Conservation (phyloP, 2,329 filamentous ascomycete genomes). For the Aureobasidium melanogenum region DNA sequence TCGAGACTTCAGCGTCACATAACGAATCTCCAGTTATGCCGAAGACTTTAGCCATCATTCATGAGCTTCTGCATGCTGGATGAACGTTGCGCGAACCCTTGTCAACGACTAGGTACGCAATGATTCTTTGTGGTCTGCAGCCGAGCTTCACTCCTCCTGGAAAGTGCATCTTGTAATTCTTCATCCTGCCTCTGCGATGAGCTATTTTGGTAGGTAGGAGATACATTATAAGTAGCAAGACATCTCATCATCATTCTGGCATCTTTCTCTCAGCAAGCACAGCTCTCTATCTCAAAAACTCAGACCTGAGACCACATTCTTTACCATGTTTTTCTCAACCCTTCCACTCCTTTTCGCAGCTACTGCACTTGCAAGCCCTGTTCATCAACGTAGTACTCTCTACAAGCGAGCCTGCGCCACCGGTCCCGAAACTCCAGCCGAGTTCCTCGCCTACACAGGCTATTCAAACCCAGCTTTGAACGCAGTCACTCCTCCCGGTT, state of each 20-base stretch:
- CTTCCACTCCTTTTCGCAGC: not conserved
- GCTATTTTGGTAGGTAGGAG: not conserved
- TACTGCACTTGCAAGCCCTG: not conserved
- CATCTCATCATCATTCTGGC: not conserved
- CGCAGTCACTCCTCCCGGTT: slow-evolving; percentile 14
- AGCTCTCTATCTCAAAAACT: not conserved
- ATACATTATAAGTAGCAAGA: not conserved
- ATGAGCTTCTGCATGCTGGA: not conserved
- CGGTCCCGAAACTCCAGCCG: slow-evolving; percentile 14
- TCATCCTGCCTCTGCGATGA: not conserved
- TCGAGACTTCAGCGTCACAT: not conserved
- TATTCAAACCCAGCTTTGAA: slow-evolving; percentile 15
- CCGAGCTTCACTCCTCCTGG: not conserved
- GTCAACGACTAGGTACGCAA: not conserved
- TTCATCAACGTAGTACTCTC: not conserved
- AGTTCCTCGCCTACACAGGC: slow-evolving; percentile 14
- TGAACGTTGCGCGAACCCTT: not conserved
- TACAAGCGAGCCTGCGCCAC: not conserved
- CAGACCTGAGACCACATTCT: not conserved
- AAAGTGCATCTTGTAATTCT: not conserved
- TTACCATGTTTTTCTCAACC: not conserved
- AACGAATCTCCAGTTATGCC: not conserved
- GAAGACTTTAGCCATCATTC: not conserved
- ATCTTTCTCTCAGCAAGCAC: not conserved
- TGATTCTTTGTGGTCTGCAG: not conserved